Base-by-base conservation (phyloP, 2,329 filamentous ascomycete genomes). In the Amauroascus niger region DNA sequence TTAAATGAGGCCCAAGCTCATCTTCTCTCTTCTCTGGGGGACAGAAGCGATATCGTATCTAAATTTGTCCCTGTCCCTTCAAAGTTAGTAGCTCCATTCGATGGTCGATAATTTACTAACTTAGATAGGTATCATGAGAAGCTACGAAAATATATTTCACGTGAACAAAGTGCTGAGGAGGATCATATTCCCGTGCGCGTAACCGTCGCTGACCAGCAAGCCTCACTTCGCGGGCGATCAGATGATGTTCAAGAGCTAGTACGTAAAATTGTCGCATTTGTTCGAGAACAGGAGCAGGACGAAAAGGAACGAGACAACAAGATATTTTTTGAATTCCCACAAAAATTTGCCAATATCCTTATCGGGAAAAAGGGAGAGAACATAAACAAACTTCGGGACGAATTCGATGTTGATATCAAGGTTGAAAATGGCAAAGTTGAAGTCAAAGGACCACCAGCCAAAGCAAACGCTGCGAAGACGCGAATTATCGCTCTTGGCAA, bases 391-490 rank as follows among this genome's bases (percentile, higher is more conserved):
- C 71, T 84, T 44, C 79, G 82, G 30, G 82, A 86, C 40, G 82
- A 85, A 63, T 83, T 83, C 55, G 83, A 86, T 64, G 82, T 86
- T 45, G 81, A 85, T 55, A 84, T 98, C 58, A 89, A 96, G 71
- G 85, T 97, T 37, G 84, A 94, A 61, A 88, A 96, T 63, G 93
- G 93, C 60, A 90, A 90, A 71, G 88, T 97, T 48, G 88, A 95
- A 70, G 82, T 98, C 62, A 96, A 94, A 76, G 93, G 94, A 24
- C 91, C 93, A 48, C 88, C 94, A 73, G 88, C 88, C 49, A 97
- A 97, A 77, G 88, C 90, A 1, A 89, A 95, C 68, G 82, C 83
- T 48, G 88, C 88, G 59, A 93, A 87, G 69, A 75, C 83, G 37
- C 83, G 95, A 65, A 96, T 98, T 61, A 76, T 83, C 58, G 79